Evolutionary conservation across 176 grass and related monocot species (phyloP).

Genomic region (Oryza rufipogon): DNA sequence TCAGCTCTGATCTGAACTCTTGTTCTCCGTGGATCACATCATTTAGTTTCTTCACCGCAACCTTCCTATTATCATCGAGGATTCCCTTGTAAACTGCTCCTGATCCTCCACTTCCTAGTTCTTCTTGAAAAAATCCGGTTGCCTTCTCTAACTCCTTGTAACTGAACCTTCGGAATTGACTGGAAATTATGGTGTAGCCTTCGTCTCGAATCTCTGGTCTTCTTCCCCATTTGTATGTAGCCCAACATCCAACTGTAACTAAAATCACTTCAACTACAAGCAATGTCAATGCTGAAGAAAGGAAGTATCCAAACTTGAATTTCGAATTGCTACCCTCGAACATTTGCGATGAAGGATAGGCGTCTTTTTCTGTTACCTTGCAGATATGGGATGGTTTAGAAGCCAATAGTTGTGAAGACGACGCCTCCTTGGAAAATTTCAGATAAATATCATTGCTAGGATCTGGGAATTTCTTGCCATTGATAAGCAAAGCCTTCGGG

Average conservation of each 20-base stretch:
- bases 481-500: slow-evolving; percentile 46
- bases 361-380: slow-evolving; percentile 13
- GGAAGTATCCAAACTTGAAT: slow-evolving; percentile 51
- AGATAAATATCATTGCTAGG: slow-evolving; percentile 42
- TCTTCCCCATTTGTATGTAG: slow-evolving; percentile 28
- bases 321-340: background rate
- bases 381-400: background rate
- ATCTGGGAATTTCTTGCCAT: slow-evolving; percentile 39
- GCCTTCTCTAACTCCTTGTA: slow-evolving; percentile 65
- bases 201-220: slow-evolving; percentile 25
- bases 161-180: slow-evolving; percentile 58
- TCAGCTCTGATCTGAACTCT: slow-evolving; percentile 62
- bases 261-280: slow-evolving; percentile 47
- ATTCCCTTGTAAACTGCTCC: slow-evolving; percentile 64
- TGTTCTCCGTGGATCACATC: slow-evolving; percentile 47
- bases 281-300: slow-evolving; percentile 47
- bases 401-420: background rate
- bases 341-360: background rate
- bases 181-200: slow-evolving; percentile 33
- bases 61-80: slow-evolving; percentile 39
- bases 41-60: slow-evolving; percentile 57
- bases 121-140: slow-evolving; percentile 45
- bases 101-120: slow-evolving; percentile 51
- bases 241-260: slow-evolving; percentile 38
- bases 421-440: slow-evolving; percentile 13